Evolutionary conservation across 2,329 filamentous ascomycete species (phyloP).

Genomic region (Pseudonectria buxi): DNA sequence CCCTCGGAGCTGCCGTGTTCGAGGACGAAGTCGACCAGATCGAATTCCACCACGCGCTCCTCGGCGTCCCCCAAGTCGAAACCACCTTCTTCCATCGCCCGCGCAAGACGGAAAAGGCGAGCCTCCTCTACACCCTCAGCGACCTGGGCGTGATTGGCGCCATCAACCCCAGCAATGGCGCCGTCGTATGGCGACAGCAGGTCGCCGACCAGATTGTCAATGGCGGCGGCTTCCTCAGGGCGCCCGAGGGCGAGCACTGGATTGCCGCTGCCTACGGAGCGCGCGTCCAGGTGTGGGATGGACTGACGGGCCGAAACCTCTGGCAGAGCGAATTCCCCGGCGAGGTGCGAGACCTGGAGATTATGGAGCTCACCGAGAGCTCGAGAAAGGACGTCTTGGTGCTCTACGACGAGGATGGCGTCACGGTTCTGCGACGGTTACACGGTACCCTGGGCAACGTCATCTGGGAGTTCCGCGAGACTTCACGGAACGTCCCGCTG

Average conservation of each 20-base stretch:
- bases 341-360: constrained; percentile 63
- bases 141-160: constrained; percentile 79
- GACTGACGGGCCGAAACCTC: constrained; percentile 67
- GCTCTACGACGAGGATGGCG: constrained; percentile 54
- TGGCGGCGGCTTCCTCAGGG: constrained; percentile 52
- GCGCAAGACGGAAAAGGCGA: constrained; percentile 72
- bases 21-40: constrained; percentile 84
- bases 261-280: constrained; percentile 66
- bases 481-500: constrained; percentile 62
- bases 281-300: constrained; percentile 75
- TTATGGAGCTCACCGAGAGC: constrained; percentile 62
- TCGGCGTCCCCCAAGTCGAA: constrained; percentile 73
- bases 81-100: constrained; percentile 95
- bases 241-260: constrained; percentile 72
- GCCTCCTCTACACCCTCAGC: constrained; percentile 84
- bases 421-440: constrained; percentile 60
- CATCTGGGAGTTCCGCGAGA: constrained; percentile 72
- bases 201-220: constrained; percentile 47
- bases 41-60: constrained; percentile 86
- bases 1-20: constrained; percentile 61
- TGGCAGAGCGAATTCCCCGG: constrained; percentile 64
- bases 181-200: constrained; percentile 78
- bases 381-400: constrained; percentile 65
- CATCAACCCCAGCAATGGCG: constrained; percentile 79
- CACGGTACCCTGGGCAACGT: constrained; percentile 65